These are phyloP conservation scores for Daldinia childiae DNA, from an alignment of 495 filamentous ascomycete genomes.

Conservation along the genomic window DNA sequence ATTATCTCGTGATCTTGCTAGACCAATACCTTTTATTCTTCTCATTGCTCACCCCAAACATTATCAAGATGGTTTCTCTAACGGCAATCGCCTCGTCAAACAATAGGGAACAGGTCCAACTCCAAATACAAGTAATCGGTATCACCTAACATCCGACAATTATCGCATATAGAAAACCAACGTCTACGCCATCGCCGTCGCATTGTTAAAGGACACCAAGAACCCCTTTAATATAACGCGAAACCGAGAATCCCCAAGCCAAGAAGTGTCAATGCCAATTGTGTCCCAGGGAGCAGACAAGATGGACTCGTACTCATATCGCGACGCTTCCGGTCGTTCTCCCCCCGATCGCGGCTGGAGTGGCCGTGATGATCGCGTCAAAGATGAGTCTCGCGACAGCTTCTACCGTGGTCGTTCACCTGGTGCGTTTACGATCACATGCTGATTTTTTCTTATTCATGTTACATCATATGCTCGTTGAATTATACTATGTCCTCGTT, in stretches of 20 bases:
- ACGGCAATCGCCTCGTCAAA: slow-evolving; percentile 63
- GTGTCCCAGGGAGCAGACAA: slow-evolving; percentile 4
- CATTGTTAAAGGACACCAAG: background rate
- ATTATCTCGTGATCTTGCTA: slow-evolving; percentile 41
- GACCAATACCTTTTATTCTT: slow-evolving; percentile 39
- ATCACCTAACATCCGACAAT: slow-evolving; percentile 44
- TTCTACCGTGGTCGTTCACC: slow-evolving; percentile 67
- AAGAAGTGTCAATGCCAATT: slow-evolving; percentile 1
- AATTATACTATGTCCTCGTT: background rate
- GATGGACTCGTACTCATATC: slow-evolving; percentile 60
- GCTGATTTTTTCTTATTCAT: slow-evolving; percentile 28
- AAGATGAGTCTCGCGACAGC: slow-evolving; percentile 60
- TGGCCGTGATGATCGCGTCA: slow-evolving; percentile 59
- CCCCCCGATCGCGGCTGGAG: slow-evolving; percentile 61
- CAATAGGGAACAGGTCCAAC: slow-evolving; percentile 50
- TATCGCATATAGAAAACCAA: slow-evolving; percentile 7
- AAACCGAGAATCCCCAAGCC: background rate
- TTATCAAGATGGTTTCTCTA: slow-evolving; percentile 56
- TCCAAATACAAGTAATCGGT: slow-evolving; percentile 34
- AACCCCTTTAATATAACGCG: background rate
- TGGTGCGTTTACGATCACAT: slow-evolving; percentile 55
- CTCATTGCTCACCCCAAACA: slow-evolving; percentile 46
- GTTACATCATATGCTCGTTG: slow-evolving; percentile 5
- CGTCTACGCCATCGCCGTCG: slow-evolving; percentile 20
- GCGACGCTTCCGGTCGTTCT: slow-evolving; percentile 58